Evolutionary conservation across 345 rosid species (phyloP).

Genomic region (Salix purpurea): DNA sequence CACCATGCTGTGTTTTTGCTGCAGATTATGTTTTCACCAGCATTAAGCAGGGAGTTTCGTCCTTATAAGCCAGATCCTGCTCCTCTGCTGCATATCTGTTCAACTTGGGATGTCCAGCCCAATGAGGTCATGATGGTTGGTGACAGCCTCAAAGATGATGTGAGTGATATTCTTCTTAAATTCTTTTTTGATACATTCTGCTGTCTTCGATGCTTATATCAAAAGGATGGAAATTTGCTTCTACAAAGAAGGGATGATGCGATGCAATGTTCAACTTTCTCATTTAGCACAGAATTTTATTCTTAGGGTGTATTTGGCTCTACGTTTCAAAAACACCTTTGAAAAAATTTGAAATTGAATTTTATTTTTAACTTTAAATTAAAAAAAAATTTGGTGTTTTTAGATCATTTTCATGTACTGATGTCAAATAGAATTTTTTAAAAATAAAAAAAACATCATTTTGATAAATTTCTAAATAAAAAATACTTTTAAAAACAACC

Average conservation of each 20-base stretch:
- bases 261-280: not conserved
- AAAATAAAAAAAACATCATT: too few relatives aligned
- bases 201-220: not conserved
- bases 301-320: too few relatives aligned
- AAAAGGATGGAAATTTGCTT: not conserved
- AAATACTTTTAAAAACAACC: too few relatives aligned
- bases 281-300: too few relatives aligned
- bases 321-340: too few relatives aligned
- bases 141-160: constrained; percentile 97
- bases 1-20: constrained; percentile 10
- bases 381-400: too few relatives aligned
- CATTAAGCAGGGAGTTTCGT: constrained; percentile 91
- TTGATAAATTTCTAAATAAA: too few relatives aligned
- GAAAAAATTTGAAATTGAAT: too few relatives aligned
- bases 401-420: too few relatives aligned
- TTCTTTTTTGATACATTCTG: not conserved
- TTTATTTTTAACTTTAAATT: too few relatives aligned
- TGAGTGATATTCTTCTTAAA: constrained; percentile 24
- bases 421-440: too few relatives aligned
- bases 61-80: constrained; percentile 92
- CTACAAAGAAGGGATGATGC: not conserved
- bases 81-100: constrained; percentile 85
- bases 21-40: constrained; percentile 76
- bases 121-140: constrained; percentile 92
- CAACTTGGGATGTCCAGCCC: constrained; percentile 72